These are phyloP conservation scores for Aspergillus affinis DNA, from an alignment of 495 filamentous ascomycete genomes.

Conservation along the genomic window DNA sequence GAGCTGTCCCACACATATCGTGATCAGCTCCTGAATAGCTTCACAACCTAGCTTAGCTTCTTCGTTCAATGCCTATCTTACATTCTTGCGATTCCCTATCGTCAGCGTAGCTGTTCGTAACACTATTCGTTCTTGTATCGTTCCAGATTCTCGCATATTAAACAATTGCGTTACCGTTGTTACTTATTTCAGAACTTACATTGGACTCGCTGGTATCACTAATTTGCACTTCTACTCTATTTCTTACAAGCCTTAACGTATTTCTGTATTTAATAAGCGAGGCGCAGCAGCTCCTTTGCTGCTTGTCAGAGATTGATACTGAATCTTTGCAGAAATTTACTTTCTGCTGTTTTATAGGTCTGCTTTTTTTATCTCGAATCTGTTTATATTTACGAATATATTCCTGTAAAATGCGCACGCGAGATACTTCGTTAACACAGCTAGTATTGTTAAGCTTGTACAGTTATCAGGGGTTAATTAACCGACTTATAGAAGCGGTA, in stretches of 20 bases:
- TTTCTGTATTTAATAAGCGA: neutral
- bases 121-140: conserved; percentile 34
- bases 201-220: conserved; percentile 20
- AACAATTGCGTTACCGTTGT: conserved; percentile 21
- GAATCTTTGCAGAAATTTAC: conserved; percentile 13
- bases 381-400: conserved; percentile 11
- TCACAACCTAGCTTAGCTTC: no score
- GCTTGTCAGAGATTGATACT: conserved; percentile 7
- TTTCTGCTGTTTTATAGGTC: conserved; percentile 16
- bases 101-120: no score
- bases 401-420: conserved; percentile 14
- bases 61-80: no score
- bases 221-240: conserved; percentile 13
- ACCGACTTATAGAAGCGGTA: conserved; percentile 34
- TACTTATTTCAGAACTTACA: conserved; percentile 25
- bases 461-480: conserved; percentile 33
- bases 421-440: conserved; percentile 21
- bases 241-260: conserved; percentile 1
- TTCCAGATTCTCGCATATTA: conserved; percentile 26
- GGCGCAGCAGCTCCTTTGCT: neutral
- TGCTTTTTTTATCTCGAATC: conserved; percentile 15
- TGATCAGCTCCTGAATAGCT: no score
- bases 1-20: no score
- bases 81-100: no score
- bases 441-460: conserved; percentile 22